Percentiles rank a stretch among this genome's conserved stretches.
Conservation (phyloP, 768 basidiomycete genomes). For the Psilocybe cyanescens region DNA sequence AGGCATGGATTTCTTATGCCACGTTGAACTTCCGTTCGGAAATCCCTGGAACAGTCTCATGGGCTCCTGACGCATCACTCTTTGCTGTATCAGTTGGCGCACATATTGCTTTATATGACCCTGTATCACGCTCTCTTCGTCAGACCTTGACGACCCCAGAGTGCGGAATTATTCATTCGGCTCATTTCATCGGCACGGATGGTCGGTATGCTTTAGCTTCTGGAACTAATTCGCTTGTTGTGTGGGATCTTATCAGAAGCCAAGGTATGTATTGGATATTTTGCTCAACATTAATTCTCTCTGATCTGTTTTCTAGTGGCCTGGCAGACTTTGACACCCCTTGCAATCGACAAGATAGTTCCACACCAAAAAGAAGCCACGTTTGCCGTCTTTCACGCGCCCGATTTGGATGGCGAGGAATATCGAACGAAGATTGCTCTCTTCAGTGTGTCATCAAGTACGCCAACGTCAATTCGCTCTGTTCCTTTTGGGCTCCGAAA, state of each 20-base stretch:
- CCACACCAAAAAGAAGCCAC: constrained; percentile 59
- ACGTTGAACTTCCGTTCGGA: constrained; percentile 71
- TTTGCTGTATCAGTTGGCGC: constrained; percentile 73
- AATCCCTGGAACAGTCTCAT: constrained; percentile 66
- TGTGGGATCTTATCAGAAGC: constrained; percentile 76
- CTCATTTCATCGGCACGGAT: constrained; percentile 69
- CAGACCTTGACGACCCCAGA: constrained; percentile 65
- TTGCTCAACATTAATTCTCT: not conserved
- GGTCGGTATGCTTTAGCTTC: constrained; percentile 73
- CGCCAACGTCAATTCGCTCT: constrained; percentile 42
- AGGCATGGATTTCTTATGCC: constrained; percentile 82
- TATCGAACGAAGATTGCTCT: constrained; percentile 46
- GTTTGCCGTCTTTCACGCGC: constrained; percentile 60
- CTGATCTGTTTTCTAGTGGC: constrained; percentile 43
- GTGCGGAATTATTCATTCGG: constrained; percentile 44
- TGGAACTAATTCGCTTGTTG: constrained; percentile 50
- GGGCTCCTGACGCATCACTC: constrained; percentile 88
- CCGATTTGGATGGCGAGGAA: constrained; percentile 28
- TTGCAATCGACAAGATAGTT: constrained; percentile 47
- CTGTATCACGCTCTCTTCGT: constrained; percentile 59
- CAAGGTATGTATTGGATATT: constrained; percentile 48
- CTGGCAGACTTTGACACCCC: constrained; percentile 53
- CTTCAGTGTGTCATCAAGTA: constrained; percentile 49
- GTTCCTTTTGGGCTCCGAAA: constrained; percentile 71
- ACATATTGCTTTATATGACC: constrained; percentile 77